Evolutionary conservation across 768 basidiomycete genomes (phyloP).

Genomic region (Mycena pura): DNA sequence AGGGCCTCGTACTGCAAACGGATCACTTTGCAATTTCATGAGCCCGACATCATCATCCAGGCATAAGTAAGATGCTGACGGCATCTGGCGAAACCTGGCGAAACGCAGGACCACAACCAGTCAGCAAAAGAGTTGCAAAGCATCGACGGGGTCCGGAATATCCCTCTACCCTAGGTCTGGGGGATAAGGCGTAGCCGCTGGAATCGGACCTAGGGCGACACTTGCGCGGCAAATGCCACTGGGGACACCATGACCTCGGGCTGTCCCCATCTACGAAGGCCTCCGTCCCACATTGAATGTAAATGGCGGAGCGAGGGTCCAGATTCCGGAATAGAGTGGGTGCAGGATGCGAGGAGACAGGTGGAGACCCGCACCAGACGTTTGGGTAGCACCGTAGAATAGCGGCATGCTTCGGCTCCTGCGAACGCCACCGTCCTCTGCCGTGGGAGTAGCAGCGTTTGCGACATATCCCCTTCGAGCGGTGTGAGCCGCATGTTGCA

Average conservation of each 20-base stretch:
- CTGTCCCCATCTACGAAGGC: constrained; percentile 6
- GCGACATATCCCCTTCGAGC: constrained; percentile 12
- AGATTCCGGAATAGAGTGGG: background rate
- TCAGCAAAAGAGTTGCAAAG: too few relatives aligned
- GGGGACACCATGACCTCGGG: background rate
- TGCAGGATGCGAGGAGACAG: too few relatives aligned
- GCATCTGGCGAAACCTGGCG: too few relatives aligned
- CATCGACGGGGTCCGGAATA: background rate
- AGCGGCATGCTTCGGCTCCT: background rate
- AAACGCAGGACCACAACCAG: background rate
- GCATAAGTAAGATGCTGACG: too few relatives aligned
- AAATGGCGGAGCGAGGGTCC: too few relatives aligned
- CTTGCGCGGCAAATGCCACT: constrained; percentile 1
- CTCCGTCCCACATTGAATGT: too few relatives aligned
- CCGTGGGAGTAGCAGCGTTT: background rate
- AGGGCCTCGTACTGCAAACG: too few relatives aligned
- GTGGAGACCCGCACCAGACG: background rate
- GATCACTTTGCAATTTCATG: too few relatives aligned
- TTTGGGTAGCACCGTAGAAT: background rate
- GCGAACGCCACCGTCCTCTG: background rate
- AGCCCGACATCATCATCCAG: too few relatives aligned
- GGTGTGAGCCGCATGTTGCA: constrained; percentile 20
- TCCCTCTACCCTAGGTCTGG: background rate
- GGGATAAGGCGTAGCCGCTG: constrained; percentile 4
- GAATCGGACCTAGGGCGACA: constrained; percentile 6